Evolutionary conservation across 2,329 filamentous ascomycete genomes (phyloP).

Genomic region (Biscogniauxia mediterranea): DNA sequence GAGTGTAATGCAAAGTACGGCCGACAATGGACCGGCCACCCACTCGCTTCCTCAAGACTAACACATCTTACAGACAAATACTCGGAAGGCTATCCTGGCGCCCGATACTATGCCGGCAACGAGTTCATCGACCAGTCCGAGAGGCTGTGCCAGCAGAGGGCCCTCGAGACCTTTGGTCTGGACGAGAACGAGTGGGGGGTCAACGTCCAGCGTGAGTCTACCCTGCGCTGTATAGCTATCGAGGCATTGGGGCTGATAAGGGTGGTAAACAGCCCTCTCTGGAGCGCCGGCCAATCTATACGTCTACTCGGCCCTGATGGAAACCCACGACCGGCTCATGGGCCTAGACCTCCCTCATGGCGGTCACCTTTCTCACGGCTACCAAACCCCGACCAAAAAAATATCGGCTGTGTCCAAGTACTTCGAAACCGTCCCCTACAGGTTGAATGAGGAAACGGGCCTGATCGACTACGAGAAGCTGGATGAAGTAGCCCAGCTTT

Average conservation of each 20-base stretch:
- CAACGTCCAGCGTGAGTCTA: constrained; percentile 77
- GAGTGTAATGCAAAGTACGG: constrained; percentile 89
- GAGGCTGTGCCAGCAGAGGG: constrained; percentile 83
- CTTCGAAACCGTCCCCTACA: constrained; percentile 96
- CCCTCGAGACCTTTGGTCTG: constrained; percentile 81
- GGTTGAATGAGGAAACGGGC: constrained; percentile 84
- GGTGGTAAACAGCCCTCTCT: constrained; percentile 63
- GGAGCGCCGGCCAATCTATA: constrained; percentile 76
- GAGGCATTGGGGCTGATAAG: constrained; percentile 20
- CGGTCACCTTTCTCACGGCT: constrained; percentile 93
- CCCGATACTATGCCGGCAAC: constrained; percentile 95
- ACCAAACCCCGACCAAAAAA: constrained; percentile 90
- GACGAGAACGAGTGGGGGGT: constrained; percentile 90
- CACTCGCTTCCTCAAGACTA: background rate
- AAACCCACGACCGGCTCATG: constrained; percentile 94
- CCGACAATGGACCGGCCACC: constrained; percentile 10
- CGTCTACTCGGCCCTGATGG: constrained; percentile 91
- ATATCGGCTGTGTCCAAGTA: constrained; percentile 99
- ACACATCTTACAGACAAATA: constrained; percentile 75
- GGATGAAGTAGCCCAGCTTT: constrained; percentile 81
- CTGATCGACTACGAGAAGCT: constrained; percentile 93
- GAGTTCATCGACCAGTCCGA: constrained; percentile 93
- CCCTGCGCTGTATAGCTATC: background rate
- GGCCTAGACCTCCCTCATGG: constrained; percentile 95
- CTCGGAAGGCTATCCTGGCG: constrained; percentile 95